Conservation (phyloP, 129 eudicot genomes). For the Gnaphalium uliginosum region DNA sequence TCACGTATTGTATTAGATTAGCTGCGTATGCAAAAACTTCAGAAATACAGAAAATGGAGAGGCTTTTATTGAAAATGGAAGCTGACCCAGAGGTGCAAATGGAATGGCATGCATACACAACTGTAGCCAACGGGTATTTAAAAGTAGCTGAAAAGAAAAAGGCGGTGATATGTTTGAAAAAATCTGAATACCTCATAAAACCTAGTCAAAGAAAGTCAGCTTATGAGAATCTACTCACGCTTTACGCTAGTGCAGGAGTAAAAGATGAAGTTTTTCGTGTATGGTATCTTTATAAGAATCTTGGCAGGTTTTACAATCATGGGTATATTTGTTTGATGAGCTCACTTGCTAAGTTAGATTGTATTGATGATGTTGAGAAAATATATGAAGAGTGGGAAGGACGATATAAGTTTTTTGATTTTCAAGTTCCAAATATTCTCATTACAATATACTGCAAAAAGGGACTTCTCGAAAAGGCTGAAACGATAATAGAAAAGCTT, state of each 20-base stretch:
- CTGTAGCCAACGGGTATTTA: slow-evolving; percentile 53
- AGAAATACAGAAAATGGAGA: slow-evolving; percentile 51
- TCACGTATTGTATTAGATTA: slow-evolving; percentile 41
- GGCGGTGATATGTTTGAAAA: slow-evolving; percentile 37
- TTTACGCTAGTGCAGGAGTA: slow-evolving; percentile 45
- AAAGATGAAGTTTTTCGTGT: slow-evolving; percentile 51
- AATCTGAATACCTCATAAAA: slow-evolving; percentile 39
- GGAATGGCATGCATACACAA: slow-evolving; percentile 45
- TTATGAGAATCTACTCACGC: slow-evolving; percentile 41
- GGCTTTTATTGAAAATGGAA: slow-evolving; percentile 49
- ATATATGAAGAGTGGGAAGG: slow-evolving; percentile 49
- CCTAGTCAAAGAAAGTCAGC: slow-evolving; percentile 32
- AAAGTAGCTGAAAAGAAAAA: slow-evolving; percentile 37
- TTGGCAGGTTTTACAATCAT: slow-evolving; percentile 31
- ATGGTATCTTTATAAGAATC: slow-evolving; percentile 47
- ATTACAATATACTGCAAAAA: slow-evolving; percentile 50
- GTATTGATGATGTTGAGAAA: slow-evolving; percentile 50
- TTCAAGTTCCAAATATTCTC: slow-evolving; percentile 45
- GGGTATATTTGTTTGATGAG: slow-evolving; percentile 48
- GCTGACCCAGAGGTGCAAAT: slow-evolving; percentile 38
- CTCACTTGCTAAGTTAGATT: slow-evolving; percentile 52
- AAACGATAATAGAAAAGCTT: slow-evolving; percentile 27
- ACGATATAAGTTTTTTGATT: slow-evolving; percentile 23
- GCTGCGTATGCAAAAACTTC: slow-evolving; percentile 40
- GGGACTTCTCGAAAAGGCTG: slow-evolving; percentile 54